Base-by-base conservation (phyloP, 352 stramenopile genomes). In the Pythium scleroteichum region DNA sequence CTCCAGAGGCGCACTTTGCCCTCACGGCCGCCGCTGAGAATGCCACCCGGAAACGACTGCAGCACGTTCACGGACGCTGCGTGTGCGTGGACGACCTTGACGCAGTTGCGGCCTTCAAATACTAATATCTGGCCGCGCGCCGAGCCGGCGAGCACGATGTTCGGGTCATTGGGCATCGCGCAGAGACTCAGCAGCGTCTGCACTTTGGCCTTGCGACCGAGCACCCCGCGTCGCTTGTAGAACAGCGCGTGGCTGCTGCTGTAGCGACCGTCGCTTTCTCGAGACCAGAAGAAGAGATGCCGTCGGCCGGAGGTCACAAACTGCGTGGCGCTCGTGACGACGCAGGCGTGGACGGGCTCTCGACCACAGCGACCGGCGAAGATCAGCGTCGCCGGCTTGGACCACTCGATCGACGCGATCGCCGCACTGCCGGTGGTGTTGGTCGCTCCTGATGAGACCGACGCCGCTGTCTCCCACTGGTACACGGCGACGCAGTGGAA, bases 1-100 rank as follows among this genome's bases (percentile, higher is more conserved):
- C 78, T 91, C 85, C 85, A 94, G 4, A 92, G 39, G 1, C 81
- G 72, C 33, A 94, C 68, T 70, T 92, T 91, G 7, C 85, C 85
- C 47, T 94, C 85, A 17, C 76, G 76, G 0, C 82, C 85, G 9
- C 80, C 82, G 35, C 80, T 91, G 16, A 94, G 53, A 1, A 92
- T 42, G 16, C 81, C 82, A 16, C 82, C 79, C 1, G 69, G 29
- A 22, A 89, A 91, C 2, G 69, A 41, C 26, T 82, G 76, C 10
- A 92, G 57, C 7, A 82, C 69, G 3, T 82, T 90, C 13, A 92
- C 75, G 0, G 80, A 73, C 27, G 73, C 62, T 13, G 79, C 77
- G 48, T 94, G 85, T 4, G 82, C 82, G 52, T 90, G 72, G 9
- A 90, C 29, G 23, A 91, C 81, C 27, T 79, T 76, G 41, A 88